Evolutionary conservation across 2,329 filamentous ascomycete genomes (phyloP).

Genomic region (Xylogone sp.): DNA sequence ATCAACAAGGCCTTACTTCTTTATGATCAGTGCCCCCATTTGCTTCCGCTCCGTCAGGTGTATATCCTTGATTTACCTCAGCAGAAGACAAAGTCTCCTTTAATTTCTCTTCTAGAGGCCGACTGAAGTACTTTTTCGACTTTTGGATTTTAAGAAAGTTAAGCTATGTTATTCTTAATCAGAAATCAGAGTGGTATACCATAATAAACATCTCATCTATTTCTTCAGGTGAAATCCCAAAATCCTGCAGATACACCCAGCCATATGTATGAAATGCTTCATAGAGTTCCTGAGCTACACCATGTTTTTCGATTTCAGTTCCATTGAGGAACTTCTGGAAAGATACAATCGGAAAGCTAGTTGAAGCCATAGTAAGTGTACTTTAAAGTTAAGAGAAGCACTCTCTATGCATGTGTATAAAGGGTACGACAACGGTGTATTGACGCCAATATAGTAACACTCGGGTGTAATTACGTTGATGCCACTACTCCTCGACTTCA

Average conservation of each 20-base stretch:
- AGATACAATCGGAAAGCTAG: slow-evolving; percentile 4
- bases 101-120: slow-evolving; percentile 1
- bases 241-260: slow-evolving; percentile 3
- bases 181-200: no score
- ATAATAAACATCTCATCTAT: slow-evolving; percentile 6
- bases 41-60: slow-evolving; percentile 3
- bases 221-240: slow-evolving; percentile 2
- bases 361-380: background rate
- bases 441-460: no score
- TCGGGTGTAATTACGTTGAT: no score
- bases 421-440: no score
- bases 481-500: no score
- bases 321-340: background rate
- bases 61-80: slow-evolving; percentile 6
- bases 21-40: slow-evolving; percentile 6
- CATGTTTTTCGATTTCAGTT: slow-evolving; percentile 1
- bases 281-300: slow-evolving; percentile 2
- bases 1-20: slow-evolving; percentile 1
- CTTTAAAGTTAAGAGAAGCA: background rate
- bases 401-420: background rate
- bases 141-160: background rate
- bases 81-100: slow-evolving; percentile 4
- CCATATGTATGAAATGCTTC: slow-evolving; percentile 4
- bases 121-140: slow-evolving; percentile 4
- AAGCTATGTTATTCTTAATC: background rate